These are phyloP conservation scores for Starmerella sirachaensis DNA, from an alignment of 805 yeast genomes.

Conservation along the genomic window DNA sequence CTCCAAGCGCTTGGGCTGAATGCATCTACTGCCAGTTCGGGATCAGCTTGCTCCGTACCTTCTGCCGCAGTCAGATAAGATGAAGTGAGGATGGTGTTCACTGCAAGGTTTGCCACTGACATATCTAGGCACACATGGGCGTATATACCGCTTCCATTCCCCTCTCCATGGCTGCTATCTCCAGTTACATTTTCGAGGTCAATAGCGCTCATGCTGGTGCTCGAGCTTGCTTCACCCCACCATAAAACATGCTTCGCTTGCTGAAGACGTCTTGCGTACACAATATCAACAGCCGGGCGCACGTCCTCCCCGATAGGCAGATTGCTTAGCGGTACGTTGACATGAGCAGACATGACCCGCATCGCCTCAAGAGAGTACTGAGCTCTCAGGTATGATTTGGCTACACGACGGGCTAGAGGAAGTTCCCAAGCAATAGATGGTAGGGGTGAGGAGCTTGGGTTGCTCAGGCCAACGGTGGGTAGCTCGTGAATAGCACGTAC, in stretches of 20 bases:
- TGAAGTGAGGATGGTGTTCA: conserved; percentile 79
- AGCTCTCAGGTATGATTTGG: conserved; percentile 59
- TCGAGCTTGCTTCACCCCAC: conserved; percentile 72
- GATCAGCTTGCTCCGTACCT: conserved; percentile 24
- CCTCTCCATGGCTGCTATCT: neutral
- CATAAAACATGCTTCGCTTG: conserved; percentile 64
- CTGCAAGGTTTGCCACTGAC: conserved; percentile 62
- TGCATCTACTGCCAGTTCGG: conserved; percentile 46
- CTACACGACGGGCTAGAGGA: conserved; percentile 48
- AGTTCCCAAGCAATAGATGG: conserved; percentile 25
- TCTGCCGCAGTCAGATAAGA: conserved; percentile 37
- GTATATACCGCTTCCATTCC: conserved; percentile 65
- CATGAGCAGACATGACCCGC: conserved; percentile 52
- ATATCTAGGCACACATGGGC: conserved; percentile 68
- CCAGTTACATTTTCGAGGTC: conserved; percentile 1
- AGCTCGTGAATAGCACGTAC: conserved; percentile 14
- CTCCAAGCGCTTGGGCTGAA: conserved; percentile 65
- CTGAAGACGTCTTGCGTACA: conserved; percentile 66
- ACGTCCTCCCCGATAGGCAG: conserved; percentile 56
- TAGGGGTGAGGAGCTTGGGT: conserved; percentile 1
- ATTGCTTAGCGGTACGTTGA: conserved; percentile 80
- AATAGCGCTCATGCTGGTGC: conserved; percentile 33
- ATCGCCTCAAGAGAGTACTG: conserved; percentile 63
- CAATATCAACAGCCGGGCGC: conserved; percentile 70
- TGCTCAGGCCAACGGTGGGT: conserved; percentile 6